Base-by-base conservation (phyloP, 2,329 filamentous ascomycete species). In the Gnomoniopsis smithogilvyi region DNA sequence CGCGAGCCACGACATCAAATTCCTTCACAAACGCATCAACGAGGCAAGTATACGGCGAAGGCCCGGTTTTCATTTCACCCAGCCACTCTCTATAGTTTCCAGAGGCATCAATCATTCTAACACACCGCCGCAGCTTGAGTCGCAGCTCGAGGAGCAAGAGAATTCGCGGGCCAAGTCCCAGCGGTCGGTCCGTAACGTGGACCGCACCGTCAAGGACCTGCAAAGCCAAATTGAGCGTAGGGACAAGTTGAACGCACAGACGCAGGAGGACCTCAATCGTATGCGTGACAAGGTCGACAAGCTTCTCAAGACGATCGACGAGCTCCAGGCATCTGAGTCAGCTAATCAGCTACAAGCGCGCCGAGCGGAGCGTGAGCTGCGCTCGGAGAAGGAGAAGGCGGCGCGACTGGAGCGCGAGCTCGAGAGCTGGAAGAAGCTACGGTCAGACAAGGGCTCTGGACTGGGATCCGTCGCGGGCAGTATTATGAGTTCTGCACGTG, bases 1-100 rank as follows among this genome's bases (percentile, higher is more conserved):
- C 64, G 91, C 91, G 24, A 96, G 93, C 72, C 92, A 96, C 68
- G 94, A 98, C 74, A 91, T 98, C 66, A 90, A 95, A 69, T 98
- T 97, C 78, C 76, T 98, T 68, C 91, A 97, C 75, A 94, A 92
- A 69, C 86, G 94, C 53, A 92, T 99, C 65, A 92, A 97, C 78
- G 94, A 98, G 83, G 93, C 96, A 80, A 82, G 85, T 64, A 54
- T 26, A 17, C 50, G 36, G 19, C 45, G 46, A 38, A 24, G n/a
- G 12, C 22, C 15, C 21, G 22, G 17, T 53, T 53, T 57, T 51
- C 56, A 34, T 49, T 33, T 52, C 38, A 60, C 49, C 24, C 52
- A 63, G n/a, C 10, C 50, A 15, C 58, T 61, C n/a, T 47, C 46
- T 30, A 6, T 11, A 47, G 14, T 17, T 14, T 3, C 48, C 51